A percentile compares a stretch with the other conserved stretches of the same genome.
Conservation (phyloP, 805 yeast species). For the Saturnispora ahearnii region DNA sequence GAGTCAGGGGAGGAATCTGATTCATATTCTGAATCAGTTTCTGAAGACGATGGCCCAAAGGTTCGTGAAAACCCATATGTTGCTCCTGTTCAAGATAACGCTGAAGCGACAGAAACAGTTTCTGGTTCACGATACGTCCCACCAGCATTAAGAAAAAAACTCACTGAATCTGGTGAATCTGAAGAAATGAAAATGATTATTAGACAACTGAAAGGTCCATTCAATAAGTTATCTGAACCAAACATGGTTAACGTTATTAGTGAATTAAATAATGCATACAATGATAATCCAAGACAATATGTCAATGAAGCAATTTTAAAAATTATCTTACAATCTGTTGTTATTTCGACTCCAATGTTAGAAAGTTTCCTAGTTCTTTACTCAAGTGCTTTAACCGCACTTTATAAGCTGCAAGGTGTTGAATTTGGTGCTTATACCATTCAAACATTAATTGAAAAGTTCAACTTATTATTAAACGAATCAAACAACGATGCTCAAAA, state of each 20-base stretch:
- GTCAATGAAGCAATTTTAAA: conserved; percentile 64
- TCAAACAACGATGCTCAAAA: conserved; percentile 24
- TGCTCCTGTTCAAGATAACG: conserved; percentile 38
- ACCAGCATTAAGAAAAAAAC: conserved; percentile 66
- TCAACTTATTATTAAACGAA: conserved; percentile 36
- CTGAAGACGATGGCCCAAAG: conserved; percentile 24
- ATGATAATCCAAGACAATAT: conserved; percentile 63
- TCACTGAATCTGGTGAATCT: conserved; percentile 31
- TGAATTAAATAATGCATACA: conserved; percentile 56
- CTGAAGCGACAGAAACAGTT: conserved; percentile 15
- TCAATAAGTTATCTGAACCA: conserved; percentile 85
- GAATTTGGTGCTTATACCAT: conserved; percentile 85
- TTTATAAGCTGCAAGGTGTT: conserved; percentile 72
- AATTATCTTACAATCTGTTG: conserved; percentile 55
- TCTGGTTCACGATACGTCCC: conserved; percentile 58
- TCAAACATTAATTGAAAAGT: conserved; percentile 68
- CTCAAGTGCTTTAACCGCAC: conserved; percentile 64
- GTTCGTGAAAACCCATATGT: conserved; percentile 67
- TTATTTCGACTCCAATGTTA: conserved; percentile 53
- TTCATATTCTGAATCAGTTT: conserved; percentile 17
- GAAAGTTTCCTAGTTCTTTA: conserved; percentile 76
- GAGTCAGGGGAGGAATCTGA: conserved; percentile 14
- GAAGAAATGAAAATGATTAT: conserved; percentile 43
- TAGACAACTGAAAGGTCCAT: conserved; percentile 66
- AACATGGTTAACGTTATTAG: conserved; percentile 63